Evolutionary conservation across 331 rosid genomes (phyloP), one percentile per base, ranked within the genome.

Genomic region (Arachis monticola): DNA sequence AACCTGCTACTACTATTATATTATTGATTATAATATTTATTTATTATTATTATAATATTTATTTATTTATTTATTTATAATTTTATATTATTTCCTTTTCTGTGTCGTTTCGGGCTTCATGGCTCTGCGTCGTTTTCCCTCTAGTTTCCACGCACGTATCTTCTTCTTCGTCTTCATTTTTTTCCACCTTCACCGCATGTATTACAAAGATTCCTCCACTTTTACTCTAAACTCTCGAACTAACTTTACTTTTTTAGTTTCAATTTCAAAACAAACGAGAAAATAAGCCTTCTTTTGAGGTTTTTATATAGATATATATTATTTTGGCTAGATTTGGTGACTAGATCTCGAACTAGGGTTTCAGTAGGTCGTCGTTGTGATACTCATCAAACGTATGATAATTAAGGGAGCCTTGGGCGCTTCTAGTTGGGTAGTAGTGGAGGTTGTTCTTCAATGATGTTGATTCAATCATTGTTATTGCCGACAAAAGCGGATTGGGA

Each of bases 311-410:
- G 1, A 38, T 38, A 38, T 38, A 3, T 48, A 2, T 2, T 48
- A 3, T 55, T 9, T 6, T 6, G 2, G 60, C 68, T 60, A 7
- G 60, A 70, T 14, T 46, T 41, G 56, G 50, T n/a, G 8, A 42
- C 22, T 51, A 64, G 81, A 83, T 79, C 80, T 6, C 70, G 14
- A 77, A n/a, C 83, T 79, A 82, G 89, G 86, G 84, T 85, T 79
- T 79, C 42, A 48, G 10, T 12, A 46, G 32, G 74, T 57, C 47
- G 61, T 72, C 6, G 50, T 47, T 53, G 9, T 55, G 60, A 60
- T 68, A 3, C 46, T 73, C 30, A 38, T 38, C 41, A 38, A 30
- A 78, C 77, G 65, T 53, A 46, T 47, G 72, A n/a, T n/a, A 55
- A 55, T 22, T n/a, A 55, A 55, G 60, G 7, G n/a, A 70, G 76